Percentiles rank a stretch among this genome's conserved stretches.
These are phyloP conservation scores for Choiromyces venosus DNA, from an alignment of 495 filamentous ascomycete species.

Conservation along the genomic window DNA sequence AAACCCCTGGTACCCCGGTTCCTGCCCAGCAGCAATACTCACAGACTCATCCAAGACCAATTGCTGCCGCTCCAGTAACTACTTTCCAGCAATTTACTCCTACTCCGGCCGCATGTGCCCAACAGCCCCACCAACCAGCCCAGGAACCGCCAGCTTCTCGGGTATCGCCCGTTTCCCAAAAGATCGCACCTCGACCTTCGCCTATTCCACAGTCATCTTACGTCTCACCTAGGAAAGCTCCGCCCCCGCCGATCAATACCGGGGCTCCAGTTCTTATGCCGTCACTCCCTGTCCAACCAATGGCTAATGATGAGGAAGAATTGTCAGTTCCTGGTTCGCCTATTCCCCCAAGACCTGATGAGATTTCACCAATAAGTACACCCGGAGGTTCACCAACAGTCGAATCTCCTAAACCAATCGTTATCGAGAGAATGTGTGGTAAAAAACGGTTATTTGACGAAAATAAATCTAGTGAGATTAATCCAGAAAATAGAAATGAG, in stretches of 20 bases:
- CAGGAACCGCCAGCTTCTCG: slow-evolving; percentile 17
- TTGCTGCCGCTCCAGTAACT: slow-evolving; percentile 14
- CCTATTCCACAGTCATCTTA: slow-evolving; percentile 9
- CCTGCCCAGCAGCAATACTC: slow-evolving; percentile 19
- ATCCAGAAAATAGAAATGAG: slow-evolving; percentile 17
- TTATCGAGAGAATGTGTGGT: slow-evolving; percentile 16
- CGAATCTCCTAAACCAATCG: slow-evolving; percentile 23
- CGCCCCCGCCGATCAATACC: slow-evolving; percentile 38
- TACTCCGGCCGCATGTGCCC: slow-evolving; percentile 24
- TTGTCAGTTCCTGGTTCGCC: slow-evolving; percentile 32
- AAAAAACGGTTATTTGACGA: slow-evolving; percentile 36
- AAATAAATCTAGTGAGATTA: slow-evolving; percentile 7
- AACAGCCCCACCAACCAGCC: slow-evolving; percentile 36
- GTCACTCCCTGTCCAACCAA: slow-evolving; percentile 8
- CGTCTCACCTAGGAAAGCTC: slow-evolving; percentile 25
- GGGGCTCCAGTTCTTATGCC: slow-evolving; percentile 7
- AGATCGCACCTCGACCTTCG: slow-evolving; percentile 30
- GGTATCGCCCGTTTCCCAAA: slow-evolving; percentile 24
- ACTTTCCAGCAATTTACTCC: slow-evolving; percentile 27
- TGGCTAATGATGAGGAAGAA: slow-evolving; percentile 20
- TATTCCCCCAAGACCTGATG: slow-evolving; percentile 37
- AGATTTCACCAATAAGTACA: slow-evolving; percentile 42
- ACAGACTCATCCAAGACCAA: slow-evolving; percentile 23
- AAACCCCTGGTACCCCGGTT: slow-evolving; percentile 14
- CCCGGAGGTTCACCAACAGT: slow-evolving; percentile 32